phyloP scores from a whole-genome alignment of 805 yeast species.

The Debaryomyces castellii region DNA sequence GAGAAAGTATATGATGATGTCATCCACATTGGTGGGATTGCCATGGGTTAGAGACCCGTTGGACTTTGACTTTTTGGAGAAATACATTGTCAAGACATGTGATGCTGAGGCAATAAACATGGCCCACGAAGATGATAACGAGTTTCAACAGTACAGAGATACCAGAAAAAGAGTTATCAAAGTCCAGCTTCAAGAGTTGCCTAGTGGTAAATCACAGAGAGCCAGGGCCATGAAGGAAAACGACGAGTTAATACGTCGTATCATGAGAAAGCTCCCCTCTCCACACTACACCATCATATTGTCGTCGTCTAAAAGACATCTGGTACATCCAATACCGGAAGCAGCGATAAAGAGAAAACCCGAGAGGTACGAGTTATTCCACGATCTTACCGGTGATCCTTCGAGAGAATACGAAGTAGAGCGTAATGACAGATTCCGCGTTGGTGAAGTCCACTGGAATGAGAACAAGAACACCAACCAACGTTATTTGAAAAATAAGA shows the following conservation, averaged over 20 bases:
- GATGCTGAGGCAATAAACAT: slow-evolving; percentile 44
- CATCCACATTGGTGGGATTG: slow-evolving; percentile 62
- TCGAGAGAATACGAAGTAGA: slow-evolving; percentile 53
- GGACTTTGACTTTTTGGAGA: slow-evolving; percentile 45
- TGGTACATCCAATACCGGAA: slow-evolving; percentile 31
- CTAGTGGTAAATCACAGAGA: slow-evolving; percentile 16
- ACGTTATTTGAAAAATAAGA: slow-evolving; percentile 27
- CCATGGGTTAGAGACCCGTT: slow-evolving; percentile 47
- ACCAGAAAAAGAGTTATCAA: slow-evolving; percentile 59
- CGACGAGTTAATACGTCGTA: slow-evolving; percentile 50
- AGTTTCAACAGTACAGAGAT: slow-evolving; percentile 60
- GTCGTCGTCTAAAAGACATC: slow-evolving; percentile 33
- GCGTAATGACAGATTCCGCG: slow-evolving; percentile 44
- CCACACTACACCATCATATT: slow-evolving; percentile 66
- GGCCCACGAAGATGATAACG: slow-evolving; percentile 41
- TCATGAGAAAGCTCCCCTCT: slow-evolving; percentile 69
- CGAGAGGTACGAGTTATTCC: slow-evolving; percentile 45
- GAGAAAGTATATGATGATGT: slow-evolving; percentile 48
- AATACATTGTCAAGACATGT: slow-evolving; percentile 48
- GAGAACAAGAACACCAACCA: slow-evolving; percentile 26
- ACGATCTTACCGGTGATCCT: slow-evolving; percentile 55
- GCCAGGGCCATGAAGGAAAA: slow-evolving; percentile 32
- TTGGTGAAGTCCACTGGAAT: slow-evolving; percentile 26
- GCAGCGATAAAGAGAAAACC: slow-evolving; percentile 30
- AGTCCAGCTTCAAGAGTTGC: slow-evolving; percentile 54